These are phyloP conservation scores for Verticillium klebahnii DNA, from an alignment of 2,329 filamentous ascomycete genomes.

Conservation along the genomic window DNA sequence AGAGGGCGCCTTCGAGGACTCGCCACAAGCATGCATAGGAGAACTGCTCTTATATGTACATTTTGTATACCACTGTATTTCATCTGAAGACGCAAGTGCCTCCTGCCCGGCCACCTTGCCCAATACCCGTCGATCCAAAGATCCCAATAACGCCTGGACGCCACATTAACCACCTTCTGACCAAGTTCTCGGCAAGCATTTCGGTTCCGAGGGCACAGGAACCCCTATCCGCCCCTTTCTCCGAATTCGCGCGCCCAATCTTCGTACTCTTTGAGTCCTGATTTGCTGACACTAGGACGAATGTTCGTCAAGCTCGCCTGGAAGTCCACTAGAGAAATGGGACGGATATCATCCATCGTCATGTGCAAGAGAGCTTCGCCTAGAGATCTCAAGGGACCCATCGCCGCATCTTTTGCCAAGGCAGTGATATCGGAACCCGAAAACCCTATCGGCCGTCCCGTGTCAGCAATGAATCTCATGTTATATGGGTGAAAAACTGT, in stretches of 20 bases:
- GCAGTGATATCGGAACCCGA: constrained; percentile 96
- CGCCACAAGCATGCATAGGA: background rate
- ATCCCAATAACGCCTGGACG: background rate
- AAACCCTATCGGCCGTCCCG: constrained; percentile 64
- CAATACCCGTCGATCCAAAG: background rate
- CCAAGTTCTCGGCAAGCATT: background rate
- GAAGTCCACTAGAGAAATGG: constrained; percentile 81
- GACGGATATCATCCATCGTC: constrained; percentile 89
- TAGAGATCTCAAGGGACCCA: constrained; percentile 87
- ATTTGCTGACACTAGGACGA: constrained; percentile 80
- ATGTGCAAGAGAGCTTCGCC: constrained; percentile 87
- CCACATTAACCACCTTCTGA: background rate
- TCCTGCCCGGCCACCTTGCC: background rate
- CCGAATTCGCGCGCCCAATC: constrained; percentile 93
- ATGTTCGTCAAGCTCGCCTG: constrained; percentile 79
- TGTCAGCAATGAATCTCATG: background rate
- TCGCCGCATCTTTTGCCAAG: constrained; percentile 93
- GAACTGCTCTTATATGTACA: background rate
- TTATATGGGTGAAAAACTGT: constrained; percentile 6
- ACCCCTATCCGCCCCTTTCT: constrained; percentile 70
- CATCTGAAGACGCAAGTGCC: background rate
- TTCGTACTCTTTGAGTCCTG: constrained; percentile 84
- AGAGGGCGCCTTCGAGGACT: background rate
- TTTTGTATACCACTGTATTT: constrained; percentile 1
- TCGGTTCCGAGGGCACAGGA: background rate